Evolutionary conservation across 345 rosid genomes (phyloP), one percentile per base, ranked within the genome.

Genomic region (Rhodomyrtus tomentosa): DNA sequence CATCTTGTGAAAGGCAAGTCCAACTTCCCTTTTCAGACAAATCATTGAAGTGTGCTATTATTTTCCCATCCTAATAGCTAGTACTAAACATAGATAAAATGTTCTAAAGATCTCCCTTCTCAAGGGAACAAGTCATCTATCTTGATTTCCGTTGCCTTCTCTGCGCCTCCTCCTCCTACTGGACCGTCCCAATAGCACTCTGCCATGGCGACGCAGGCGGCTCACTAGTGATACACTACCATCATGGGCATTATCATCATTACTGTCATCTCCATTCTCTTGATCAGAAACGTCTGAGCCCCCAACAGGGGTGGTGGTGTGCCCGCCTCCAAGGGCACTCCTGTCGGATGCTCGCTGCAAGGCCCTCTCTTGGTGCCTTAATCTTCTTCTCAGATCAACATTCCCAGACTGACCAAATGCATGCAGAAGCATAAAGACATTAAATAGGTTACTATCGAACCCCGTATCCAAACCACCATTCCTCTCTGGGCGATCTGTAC

Each of bases 141-240:
- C 83, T 83, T 82, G 87, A 83, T 82, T 88, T 59, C 83, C 88
- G 13, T 85, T 84, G 85, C 74, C 87, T 87, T 94, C 97, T 87
- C 95, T 92, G 50, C 89, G 89, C 86, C 98, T 92, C 36, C 95
- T 93, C 83, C 98, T 90, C 90, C 98, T 92, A 81, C 90, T 95
- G 5, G 98, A 94, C 51, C 94, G 92, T 82, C 93, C 93, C 80
- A 93, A 82, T 48, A 95, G 88, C 87, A 91, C 73, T 81, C 94
- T 85, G 21, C 98, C 93, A 40, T 92, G 95, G 40, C 94, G 92
- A 27, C 92, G 93, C 55, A 94, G 93, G 59, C 93, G 93, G 89
- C 90, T 91, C 83, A 87, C 96, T 73, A 96, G 87, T 36, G 96
- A 94, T 56, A 87, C 85, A 40, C 87, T 90, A 82, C 91, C 91